A percentile compares a stretch with the other conserved stretches of the same genome.
phyloP scores from a whole-genome alignment of 306 rosid species.

The Corylus heterophylla region DNA sequence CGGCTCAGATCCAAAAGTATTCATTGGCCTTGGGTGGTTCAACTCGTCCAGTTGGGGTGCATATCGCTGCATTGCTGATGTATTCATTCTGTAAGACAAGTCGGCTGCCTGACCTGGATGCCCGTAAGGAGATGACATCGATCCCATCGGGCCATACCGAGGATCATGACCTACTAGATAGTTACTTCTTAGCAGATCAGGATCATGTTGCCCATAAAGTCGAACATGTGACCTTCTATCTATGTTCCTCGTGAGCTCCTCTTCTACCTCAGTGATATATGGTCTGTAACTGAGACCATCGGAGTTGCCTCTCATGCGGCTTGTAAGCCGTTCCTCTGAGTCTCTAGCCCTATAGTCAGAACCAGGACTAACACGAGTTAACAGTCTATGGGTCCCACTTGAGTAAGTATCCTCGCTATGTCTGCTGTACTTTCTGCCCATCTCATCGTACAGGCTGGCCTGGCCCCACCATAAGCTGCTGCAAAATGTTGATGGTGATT shows the following conservation, averaged over 20 bases:
- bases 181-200: constrained; percentile 21
- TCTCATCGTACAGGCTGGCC: constrained; percentile 9
- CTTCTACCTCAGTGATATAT: constrained; percentile 29
- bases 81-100: constrained; percentile 36
- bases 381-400: constrained; percentile 23
- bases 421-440: constrained; percentile 3
- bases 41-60: constrained; percentile 62
- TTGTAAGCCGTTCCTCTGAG: constrained; percentile 33
- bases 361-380: constrained; percentile 26
- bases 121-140: constrained; percentile 29
- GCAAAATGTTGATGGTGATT: constrained; percentile 26
- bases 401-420: constrained; percentile 16
- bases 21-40: constrained; percentile 40
- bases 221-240: constrained; percentile 37
- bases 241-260: constrained; percentile 30
- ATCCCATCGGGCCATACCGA: constrained; percentile 24
- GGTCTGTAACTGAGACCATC: constrained; percentile 35
- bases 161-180: constrained; percentile 38
- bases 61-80: constrained; percentile 61
- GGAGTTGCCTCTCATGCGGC: constrained; percentile 26
- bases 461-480: constrained; percentile 21
- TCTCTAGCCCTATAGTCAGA: constrained; percentile 34
- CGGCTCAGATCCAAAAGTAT: constrained; percentile 34
- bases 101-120: constrained; percentile 24
- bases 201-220: constrained; percentile 39